Percentiles rank a stretch among this genome's conserved stretches.
Conservation (phyloP, 495 filamentous ascomycete species). For the Aspergillus steynii region DNA sequence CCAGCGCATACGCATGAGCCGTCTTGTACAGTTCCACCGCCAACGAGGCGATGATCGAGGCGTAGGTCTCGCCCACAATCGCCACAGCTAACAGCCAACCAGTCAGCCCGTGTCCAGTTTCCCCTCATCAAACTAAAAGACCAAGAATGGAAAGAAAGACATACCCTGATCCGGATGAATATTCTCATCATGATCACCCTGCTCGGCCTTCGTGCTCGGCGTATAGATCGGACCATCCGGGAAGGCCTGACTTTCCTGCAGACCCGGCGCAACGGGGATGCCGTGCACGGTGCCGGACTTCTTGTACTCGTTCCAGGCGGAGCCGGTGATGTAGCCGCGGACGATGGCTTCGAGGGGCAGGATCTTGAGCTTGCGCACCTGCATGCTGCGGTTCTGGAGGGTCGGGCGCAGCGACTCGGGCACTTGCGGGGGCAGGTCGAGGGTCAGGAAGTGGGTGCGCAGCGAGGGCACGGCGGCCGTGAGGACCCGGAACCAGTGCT, state of each 20-base stretch:
- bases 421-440: conserved; percentile 60
- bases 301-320: conserved; percentile 83
- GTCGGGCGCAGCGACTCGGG: conserved; percentile 47
- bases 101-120: conserved; percentile 13
- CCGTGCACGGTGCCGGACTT: conserved; percentile 79
- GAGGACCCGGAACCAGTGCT: conserved; percentile 83
- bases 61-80: conserved; percentile 74
- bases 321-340: conserved; percentile 91
- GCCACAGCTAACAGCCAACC: conserved; percentile 45
- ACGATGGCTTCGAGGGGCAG: conserved; percentile 92
- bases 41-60: conserved; percentile 70
- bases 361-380: conserved; percentile 73
- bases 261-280: conserved; percentile 62
- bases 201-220: conserved; percentile 85
- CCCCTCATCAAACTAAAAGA: not conserved
- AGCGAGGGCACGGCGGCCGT: conserved; percentile 62
- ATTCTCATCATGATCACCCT: conserved; percentile 86
- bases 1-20: conserved; percentile 71
- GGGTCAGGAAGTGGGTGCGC: conserved; percentile 73
- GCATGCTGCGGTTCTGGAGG: conserved; percentile 75
- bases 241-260: conserved; percentile 73
- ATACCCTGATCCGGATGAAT: conserved; percentile 70
- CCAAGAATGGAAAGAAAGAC: conserved; percentile 11
- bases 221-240: conserved; percentile 77
- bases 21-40: conserved; percentile 71